phyloP scores from a whole-genome alignment of 768 basidiomycete species.

The Russula brevipes region DNA sequence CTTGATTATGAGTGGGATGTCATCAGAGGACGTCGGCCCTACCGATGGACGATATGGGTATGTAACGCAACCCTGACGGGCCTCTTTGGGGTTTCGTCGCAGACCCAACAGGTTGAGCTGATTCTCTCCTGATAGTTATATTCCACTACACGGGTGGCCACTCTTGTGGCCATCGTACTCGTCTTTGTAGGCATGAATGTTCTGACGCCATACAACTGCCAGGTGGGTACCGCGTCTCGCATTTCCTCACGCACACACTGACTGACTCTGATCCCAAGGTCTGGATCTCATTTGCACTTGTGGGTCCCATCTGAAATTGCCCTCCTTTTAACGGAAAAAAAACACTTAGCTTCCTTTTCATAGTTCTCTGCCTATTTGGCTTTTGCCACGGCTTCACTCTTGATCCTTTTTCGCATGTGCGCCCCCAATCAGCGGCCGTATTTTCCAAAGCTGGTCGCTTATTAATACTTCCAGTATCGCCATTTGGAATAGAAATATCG shows the following conservation, averaged over 20 bases:
- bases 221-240: not conserved
- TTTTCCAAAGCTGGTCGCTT: not conserved
- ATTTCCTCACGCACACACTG: not conserved
- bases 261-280: not conserved
- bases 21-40: not conserved
- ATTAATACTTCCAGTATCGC: not conserved
- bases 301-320: not conserved
- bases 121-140: not conserved
- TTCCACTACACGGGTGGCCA: not conserved
- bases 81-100: not conserved
- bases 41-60: not conserved
- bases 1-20: too few species aligned
- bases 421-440: not conserved
- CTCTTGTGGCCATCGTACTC: not conserved
- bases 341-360: too few species aligned
- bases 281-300: not conserved
- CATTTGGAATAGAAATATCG: conserved; percentile 4
- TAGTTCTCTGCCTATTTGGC: conserved; percentile 6
- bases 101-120: not conserved
- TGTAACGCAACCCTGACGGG: not conserved
- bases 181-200: not conserved
- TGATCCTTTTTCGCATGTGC: conserved; percentile 18
- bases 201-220: not conserved
- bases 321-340: not conserved
- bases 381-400: not conserved